Conservation (phyloP, 177 flowering plant genomes). For the Vitis hybrid region DNA sequence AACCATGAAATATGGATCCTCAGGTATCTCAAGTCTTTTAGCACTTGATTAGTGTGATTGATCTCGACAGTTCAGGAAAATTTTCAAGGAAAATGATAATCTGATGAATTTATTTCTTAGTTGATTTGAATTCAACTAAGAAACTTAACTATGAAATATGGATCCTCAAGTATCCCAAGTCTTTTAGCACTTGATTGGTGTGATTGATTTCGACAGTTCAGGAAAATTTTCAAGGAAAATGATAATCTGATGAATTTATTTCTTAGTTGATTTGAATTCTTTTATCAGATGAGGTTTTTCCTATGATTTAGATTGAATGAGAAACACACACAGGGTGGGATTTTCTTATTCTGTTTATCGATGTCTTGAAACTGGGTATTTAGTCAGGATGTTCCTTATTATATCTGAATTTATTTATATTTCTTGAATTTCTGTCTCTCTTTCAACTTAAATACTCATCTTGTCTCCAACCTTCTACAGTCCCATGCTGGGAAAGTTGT, state of each 20-base stretch:
- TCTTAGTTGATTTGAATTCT: neutral
- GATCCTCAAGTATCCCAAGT: neutral
- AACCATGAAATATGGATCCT: too few species aligned
- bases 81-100: neutral
- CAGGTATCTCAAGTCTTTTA: too few species aligned
- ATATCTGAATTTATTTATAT: neutral
- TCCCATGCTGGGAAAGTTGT: slow-evolving; percentile 99
- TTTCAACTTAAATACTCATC: neutral
- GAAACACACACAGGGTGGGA: too few species aligned
- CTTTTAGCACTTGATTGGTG: neutral
- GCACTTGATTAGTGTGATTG: too few species aligned
- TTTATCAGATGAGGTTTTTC: too few species aligned
- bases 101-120: neutral
- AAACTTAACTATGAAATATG: neutral
- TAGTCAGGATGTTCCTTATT: neutral
- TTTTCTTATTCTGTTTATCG: neutral
- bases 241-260: neutral
- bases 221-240: neutral
- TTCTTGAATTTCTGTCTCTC: neutral
- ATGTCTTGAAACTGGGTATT: neutral
- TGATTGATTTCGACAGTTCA: neutral
- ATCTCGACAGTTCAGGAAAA: too few species aligned
- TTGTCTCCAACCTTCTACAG: slow-evolving; percentile 36
- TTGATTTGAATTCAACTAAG: neutral
- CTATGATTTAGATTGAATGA: too few species aligned